Percentiles rank a stretch among this genome's conserved stretches.
These are phyloP conservation scores for Colletotrichum cordylinicola DNA, from an alignment of 2,329 filamentous ascomycete genomes.

Conservation along the genomic window DNA sequence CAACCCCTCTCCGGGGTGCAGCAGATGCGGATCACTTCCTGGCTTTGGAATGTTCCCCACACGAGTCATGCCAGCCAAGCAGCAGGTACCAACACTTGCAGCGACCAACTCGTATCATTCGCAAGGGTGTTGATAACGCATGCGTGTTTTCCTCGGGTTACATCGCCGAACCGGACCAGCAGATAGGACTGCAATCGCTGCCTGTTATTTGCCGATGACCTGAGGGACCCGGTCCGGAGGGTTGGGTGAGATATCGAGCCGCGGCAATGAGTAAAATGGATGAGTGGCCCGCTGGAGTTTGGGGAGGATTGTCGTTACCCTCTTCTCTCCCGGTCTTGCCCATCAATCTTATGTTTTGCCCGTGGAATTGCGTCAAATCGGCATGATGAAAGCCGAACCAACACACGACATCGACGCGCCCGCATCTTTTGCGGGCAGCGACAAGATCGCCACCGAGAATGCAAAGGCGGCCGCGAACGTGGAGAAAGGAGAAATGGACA, in stretches of 20 bases:
- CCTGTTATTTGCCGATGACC: background rate
- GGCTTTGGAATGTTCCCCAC: background rate
- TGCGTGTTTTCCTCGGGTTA: background rate
- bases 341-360: background rate
- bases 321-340: background rate
- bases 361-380: background rate
- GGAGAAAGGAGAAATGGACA: background rate
- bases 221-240: background rate
- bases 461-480: background rate
- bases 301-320: too few relatives aligned
- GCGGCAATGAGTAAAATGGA: background rate
- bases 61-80: background rate
- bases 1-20: conserved; percentile 3
- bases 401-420: background rate
- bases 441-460: background rate
- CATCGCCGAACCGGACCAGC: background rate
- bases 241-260: background rate
- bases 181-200: background rate
- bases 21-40: background rate
- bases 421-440: background rate
- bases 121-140: conserved; percentile 12
- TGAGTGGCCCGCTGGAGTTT: background rate
- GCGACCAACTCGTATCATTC: background rate
- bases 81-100: background rate
- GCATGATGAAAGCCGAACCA: background rate